These are phyloP conservation scores for Sporothrix euskadiensis DNA, from an alignment of 2,329 filamentous ascomycete species.

Conservation along the genomic window DNA sequence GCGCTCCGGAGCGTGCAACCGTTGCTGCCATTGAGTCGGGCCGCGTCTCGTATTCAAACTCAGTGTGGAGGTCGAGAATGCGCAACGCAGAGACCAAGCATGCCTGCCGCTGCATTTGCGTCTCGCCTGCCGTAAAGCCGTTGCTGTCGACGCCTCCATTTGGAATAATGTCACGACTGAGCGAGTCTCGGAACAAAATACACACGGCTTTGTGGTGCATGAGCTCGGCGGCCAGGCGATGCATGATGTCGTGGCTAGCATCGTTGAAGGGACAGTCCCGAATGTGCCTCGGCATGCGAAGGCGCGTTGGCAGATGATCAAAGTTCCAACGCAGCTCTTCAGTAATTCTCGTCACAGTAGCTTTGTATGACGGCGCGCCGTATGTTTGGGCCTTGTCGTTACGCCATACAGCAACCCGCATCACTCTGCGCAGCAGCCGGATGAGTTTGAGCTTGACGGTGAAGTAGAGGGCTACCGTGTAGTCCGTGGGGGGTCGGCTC, in stretches of 20 bases:
- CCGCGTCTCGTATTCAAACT: conserved; percentile 50
- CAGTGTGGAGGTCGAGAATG: conserved; percentile 50
- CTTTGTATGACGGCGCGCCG: neutral
- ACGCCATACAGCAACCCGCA: conserved; percentile 46
- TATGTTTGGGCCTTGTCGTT: neutral
- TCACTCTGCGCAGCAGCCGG: conserved; percentile 47
- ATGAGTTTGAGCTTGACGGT: conserved; percentile 46
- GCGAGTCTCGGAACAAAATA: conserved; percentile 57
- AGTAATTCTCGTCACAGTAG: conserved; percentile 23
- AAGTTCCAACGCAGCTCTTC: conserved; percentile 25
- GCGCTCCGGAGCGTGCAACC: neutral
- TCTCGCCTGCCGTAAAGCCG: conserved; percentile 5
- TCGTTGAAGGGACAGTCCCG: conserved; percentile 44
- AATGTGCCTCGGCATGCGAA: conserved; percentile 32
- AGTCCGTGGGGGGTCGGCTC: conserved; percentile 55
- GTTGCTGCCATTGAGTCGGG: conserved; percentile 37
- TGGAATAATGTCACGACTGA: conserved; percentile 35
- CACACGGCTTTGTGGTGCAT: conserved; percentile 57
- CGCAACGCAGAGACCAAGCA: conserved; percentile 55
- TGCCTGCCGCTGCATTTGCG: conserved; percentile 50
- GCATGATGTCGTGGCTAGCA: conserved; percentile 49
- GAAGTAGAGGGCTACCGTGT: conserved; percentile 58
- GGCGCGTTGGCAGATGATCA: conserved; percentile 24
- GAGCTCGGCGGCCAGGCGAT: conserved; percentile 53
- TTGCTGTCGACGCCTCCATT: conserved; percentile 39